Percentiles rank a stretch among this genome's conserved stretches.
phyloP scores from a whole-genome alignment of 2,329 filamentous ascomycete species.

The Arthrobotrys entomopaga region DNA sequence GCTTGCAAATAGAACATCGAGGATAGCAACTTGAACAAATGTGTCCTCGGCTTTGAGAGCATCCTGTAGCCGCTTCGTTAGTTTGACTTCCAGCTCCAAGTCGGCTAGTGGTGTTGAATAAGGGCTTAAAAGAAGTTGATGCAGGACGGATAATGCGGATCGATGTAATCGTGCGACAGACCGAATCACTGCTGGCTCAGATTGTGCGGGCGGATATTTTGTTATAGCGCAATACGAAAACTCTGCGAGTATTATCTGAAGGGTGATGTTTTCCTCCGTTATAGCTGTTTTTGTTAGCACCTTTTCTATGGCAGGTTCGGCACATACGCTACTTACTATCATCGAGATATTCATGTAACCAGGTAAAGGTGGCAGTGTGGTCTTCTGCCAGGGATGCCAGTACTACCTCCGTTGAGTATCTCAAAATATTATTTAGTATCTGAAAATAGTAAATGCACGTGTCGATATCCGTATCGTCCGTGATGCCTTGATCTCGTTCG shows the following conservation, averaged over 20 bases:
- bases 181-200: conserved; percentile 60
- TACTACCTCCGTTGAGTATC: conserved; percentile 62
- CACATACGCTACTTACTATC: conserved; percentile 52
- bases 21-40: conserved; percentile 78
- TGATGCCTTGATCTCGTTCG: conserved; percentile 61
- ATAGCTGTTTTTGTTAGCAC: conserved; percentile 17
- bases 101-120: conserved; percentile 70
- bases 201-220: conserved; percentile 66
- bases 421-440: conserved; percentile 77
- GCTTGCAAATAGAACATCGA: conserved; percentile 80
- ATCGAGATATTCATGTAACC: conserved; percentile 49
- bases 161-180: conserved; percentile 76
- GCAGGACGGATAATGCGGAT: conserved; percentile 74
- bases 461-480: conserved; percentile 75
- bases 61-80: conserved; percentile 75
- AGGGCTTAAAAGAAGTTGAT: conserved; percentile 74
- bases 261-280: conserved; percentile 67
- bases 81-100: conserved; percentile 74
- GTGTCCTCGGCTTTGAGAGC: conserved; percentile 71
- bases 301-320: conserved; percentile 63
- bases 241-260: conserved; percentile 76
- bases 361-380: conserved; percentile 18
- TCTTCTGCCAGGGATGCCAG: conserved; percentile 37
- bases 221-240: conserved; percentile 68
- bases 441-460: conserved; percentile 81